Evolutionary conservation across 2,329 filamentous ascomycete species (phyloP), one percentile per base, ranked within the genome.

Genomic region (Podosphaera fusca): DNA sequence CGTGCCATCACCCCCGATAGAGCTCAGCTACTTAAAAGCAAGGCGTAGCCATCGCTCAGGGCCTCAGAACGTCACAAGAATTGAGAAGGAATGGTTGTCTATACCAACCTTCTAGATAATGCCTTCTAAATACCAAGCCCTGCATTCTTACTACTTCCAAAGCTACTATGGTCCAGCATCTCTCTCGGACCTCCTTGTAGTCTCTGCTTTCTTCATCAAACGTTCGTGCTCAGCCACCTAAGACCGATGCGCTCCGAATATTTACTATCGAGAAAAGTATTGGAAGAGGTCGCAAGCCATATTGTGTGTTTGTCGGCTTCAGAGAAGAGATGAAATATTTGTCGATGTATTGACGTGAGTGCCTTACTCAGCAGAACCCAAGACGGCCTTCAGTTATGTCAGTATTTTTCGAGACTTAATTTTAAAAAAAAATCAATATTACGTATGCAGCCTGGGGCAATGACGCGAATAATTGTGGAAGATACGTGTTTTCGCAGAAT

Each of bases 41-140:
- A 2, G 40, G 40, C 40, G 10, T n/a, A 45, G 40, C 40, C 4
- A 45, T n/a, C 21, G 40, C 40, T 45, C 40, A 45, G 40, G 10
- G 40, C 40, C 40, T 45, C 4, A 4, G 40, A 45, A 2, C 10
- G 4, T 45, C 21, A 45, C 4, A 45, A 21, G 21, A 21, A 45
- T 45, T n/a, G 40, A 29, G 64, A 31, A 45, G 21, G 40, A 45
- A 45, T 45, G 40, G 21, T n/a, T 45, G 40, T n/a, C 40, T 45
- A 10, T 45, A n/a, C 21, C 40, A 45, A 45, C 2, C 40, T 45
- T 45, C 40, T 45, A 45, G 2, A n/a, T 4, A n/a, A 4, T 45
- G 4, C 40, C 40, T n/a, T 45, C 40, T 45, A 3, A 45, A n/a
- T 45, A 10, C 4, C 4, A n/a, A 45, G 40, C 2, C 40, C 40